Evolutionary conservation across 257 asterid genomes (phyloP).

Genomic region (Ballota nigra): DNA sequence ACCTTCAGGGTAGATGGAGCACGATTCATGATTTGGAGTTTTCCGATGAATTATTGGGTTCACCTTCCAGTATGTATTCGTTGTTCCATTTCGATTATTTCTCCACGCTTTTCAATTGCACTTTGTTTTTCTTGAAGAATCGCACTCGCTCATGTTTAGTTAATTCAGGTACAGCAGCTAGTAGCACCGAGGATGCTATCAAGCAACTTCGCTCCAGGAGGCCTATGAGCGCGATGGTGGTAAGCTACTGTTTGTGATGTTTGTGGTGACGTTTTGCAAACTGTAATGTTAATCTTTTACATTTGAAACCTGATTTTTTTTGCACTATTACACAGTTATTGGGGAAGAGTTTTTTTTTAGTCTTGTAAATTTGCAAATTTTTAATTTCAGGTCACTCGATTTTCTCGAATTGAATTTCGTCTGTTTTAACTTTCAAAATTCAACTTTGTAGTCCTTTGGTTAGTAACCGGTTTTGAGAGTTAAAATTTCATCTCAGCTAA

Average conservation of each 20-base stretch:
- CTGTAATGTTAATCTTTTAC: background rate
- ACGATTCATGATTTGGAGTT: constrained; percentile 47
- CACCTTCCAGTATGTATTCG: constrained; percentile 42
- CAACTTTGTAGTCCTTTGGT: background rate
- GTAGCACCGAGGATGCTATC: constrained; percentile 79
- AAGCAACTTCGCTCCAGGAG: constrained; percentile 71
- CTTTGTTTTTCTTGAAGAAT: constrained; percentile 2
- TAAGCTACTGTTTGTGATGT: constrained; percentile 21
- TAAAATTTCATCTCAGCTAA: background rate
- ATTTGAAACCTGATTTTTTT: background rate
- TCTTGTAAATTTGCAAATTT: background rate
- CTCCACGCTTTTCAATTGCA: background rate
- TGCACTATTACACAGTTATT: background rate
- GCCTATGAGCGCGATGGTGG: constrained; percentile 86
- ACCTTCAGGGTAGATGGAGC: constrained; percentile 67
- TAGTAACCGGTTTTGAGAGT: background rate
- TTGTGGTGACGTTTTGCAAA: background rate
- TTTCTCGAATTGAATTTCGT: background rate
- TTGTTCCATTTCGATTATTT: background rate
- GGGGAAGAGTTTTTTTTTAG: background rate
- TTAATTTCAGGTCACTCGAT: background rate
- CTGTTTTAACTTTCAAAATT: background rate
- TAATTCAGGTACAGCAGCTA: constrained; percentile 42
- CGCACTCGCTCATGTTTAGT: constrained; percentile 9
- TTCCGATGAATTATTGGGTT: constrained; percentile 46